Evolutionary conservation across 495 filamentous ascomycete species (phyloP).

Genomic region (Saxophila tyrrhenica): DNA sequence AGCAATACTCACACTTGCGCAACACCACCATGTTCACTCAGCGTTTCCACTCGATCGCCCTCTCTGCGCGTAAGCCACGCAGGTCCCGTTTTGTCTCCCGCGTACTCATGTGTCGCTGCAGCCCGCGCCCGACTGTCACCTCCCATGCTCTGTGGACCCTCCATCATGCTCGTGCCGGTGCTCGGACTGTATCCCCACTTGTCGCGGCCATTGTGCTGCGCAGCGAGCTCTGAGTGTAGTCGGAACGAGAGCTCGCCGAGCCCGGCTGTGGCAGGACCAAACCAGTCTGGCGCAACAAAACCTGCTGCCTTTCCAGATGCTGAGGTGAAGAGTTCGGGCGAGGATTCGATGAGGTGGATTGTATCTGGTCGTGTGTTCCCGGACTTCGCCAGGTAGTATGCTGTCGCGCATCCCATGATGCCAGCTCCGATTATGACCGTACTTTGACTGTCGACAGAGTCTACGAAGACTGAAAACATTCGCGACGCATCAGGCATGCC

Average conservation of each 20-base stretch:
- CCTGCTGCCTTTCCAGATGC: conserved; percentile 66
- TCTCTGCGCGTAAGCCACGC: conserved; percentile 48
- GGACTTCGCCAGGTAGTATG: conserved; percentile 57
- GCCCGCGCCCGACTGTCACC: conserved; percentile 53
- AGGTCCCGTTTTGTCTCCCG: conserved; percentile 31
- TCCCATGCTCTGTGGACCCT: conserved; percentile 27
- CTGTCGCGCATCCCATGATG: conserved; percentile 69
- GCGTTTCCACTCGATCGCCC: conserved; percentile 46
- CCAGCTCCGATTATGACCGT: conserved; percentile 69
- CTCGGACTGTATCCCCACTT: conserved; percentile 62
- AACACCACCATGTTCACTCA: conserved; percentile 49
- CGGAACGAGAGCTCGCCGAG: conserved; percentile 59
- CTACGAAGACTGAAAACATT: conserved; percentile 11
- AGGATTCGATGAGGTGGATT: conserved; percentile 61
- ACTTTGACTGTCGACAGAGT: conserved; percentile 9
- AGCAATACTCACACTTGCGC: conserved; percentile 61
- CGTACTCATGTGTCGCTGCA: conserved; percentile 28
- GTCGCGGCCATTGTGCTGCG: conserved; percentile 43
- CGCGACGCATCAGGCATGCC: conserved; percentile 1
- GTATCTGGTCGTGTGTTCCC: conserved; percentile 35
- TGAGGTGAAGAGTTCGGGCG: conserved; percentile 52
- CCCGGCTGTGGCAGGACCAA: conserved; percentile 35
- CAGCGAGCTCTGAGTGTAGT: conserved; percentile 49
- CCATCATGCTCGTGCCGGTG: conserved; percentile 43
- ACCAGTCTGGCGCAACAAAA: conserved; percentile 64